Evolutionary conservation across 2,329 filamentous ascomycete genomes (phyloP).

Genomic region (Chaetoscypha palmicola): DNA sequence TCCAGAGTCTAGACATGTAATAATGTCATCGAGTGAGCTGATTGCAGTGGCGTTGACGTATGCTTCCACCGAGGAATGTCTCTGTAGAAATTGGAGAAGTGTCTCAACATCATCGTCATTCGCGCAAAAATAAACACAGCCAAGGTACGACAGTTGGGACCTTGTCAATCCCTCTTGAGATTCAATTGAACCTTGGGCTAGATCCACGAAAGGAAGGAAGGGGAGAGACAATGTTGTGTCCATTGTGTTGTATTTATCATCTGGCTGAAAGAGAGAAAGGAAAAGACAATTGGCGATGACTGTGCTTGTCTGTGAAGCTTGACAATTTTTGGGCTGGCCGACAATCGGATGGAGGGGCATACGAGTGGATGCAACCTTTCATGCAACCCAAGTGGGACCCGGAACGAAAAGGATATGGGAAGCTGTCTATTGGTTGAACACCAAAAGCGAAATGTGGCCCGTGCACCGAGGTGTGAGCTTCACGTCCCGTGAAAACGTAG

Average conservation of each 20-base stretch:
- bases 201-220: constrained; percentile 52
- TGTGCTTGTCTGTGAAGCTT: no score
- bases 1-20: constrained; percentile 77
- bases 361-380: no score
- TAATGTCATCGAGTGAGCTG: constrained; percentile 61
- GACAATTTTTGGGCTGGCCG: constrained; percentile 5
- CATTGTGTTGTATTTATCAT: constrained; percentile 39
- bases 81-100: constrained; percentile 38
- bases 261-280: constrained; percentile 1
- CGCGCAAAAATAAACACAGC: constrained; percentile 51
- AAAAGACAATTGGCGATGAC: constrained; percentile 3
- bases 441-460: background rate
- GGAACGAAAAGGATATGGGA: no score
- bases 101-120: constrained; percentile 28
- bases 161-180: constrained; percentile 48
- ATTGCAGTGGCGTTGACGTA: constrained; percentile 73
- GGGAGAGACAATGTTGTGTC: constrained; percentile 58
- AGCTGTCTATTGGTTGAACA: background rate
- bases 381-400: no score
- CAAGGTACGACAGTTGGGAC: constrained; percentile 52
- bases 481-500: no score
- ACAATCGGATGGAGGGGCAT: constrained; percentile 7
- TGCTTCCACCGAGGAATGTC: constrained; percentile 49
- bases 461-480: background rate
- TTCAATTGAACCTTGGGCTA: constrained; percentile 41